Base-by-base conservation (phyloP, 441 rosid species). In the Erodium texanum region DNA sequence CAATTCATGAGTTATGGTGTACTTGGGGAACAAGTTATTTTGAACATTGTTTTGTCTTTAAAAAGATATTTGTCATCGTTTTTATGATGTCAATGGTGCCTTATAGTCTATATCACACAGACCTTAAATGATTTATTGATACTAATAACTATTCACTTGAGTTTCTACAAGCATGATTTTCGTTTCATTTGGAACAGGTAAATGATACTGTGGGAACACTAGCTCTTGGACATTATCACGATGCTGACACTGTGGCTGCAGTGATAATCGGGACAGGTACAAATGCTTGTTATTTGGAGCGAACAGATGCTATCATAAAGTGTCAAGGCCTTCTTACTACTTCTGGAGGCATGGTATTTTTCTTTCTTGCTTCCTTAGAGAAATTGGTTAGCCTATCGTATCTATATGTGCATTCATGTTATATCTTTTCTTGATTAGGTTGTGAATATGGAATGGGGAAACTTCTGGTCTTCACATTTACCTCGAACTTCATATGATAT, bases 391-490 rank as follows among this genome's bases (percentile, higher is more conserved):
- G 15, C 3, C 24, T 29, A 66, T 1, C 6, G 48, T 14, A 65
- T 45, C 5, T 65, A 0, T 54, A 62, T 34, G 14, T 16, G 1
- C 62, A 9, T 62, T 80, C 59, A 5, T 71, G 34, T 50, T 14
- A 52, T 48, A 54, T 65, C 67, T 69, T 7, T 5, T 62, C 29
- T 23, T 67, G 68, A 65, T 68, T 68, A 93, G 99, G 99, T 85
- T 73, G 92, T 93, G 67, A 93, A 93, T 70, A 86, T 87, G 96
- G 99, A 93, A 71, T 93, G 99, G 99, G 97, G 96, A 41, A 89
- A 85, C 74, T 94, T 94, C 74, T 94, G 96, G 96, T 89, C 99
- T 4, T 85, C 97, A 67, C 96, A 89, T 80, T 77, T 94, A 79
- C 99, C 96, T 23, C 86, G 97, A 88, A 94, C 94, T 48, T 80